Evolutionary conservation across 2,329 filamentous ascomycete genomes (phyloP), one percentile per base, ranked within the genome.

Genomic region (Nigrospora sphaerica): DNA sequence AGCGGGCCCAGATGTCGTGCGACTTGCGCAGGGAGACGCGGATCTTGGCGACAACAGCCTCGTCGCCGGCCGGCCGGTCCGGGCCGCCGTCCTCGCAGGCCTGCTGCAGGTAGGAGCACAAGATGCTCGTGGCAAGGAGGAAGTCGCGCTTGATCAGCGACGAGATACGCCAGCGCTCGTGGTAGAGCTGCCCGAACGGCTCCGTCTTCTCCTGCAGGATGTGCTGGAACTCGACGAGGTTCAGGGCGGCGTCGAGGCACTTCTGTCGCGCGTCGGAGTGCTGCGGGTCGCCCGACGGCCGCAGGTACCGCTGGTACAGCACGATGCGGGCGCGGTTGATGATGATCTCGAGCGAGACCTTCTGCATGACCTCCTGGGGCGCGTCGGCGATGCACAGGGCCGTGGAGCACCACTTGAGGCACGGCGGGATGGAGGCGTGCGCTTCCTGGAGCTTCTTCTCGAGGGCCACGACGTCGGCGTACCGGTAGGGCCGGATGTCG

Each of bases 241-340:
- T 58, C 39, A 71, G 61, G 2, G 77, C 74, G 5, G 74, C 68
- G 3, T 68, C 64, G 3, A 77, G 57, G 45, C 74, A 78, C 1
- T 64, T 64, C 23, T 59, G 60, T 39, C 71, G 64, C 4, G 73
- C 77, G 39, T 70, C 66, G 1, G 57, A 56, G 46, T 68, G 70
- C 17, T 55, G 62, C 45, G 63, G 68, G 54, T 44, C 62, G 56
- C 55, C 53, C 1, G 49, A 52, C 14, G 45, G 61, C 12, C 65
- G 64, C 51, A 81, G 67, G 51, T 73, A 78, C 28, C 69, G 70
- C 14, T 77, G 67, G 54, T 81, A 77, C n/a, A 81, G 56, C 1
- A 78, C 70, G 32, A 73, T 69, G 42, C 70, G 69, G 10, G 71
- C 63, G 53, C 77, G 77, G 39, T 73, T 69, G 53, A 73, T 75